Evolutionary conservation across 139 green algal species (phyloP).

Genomic region (Chloropicon primus): DNA sequence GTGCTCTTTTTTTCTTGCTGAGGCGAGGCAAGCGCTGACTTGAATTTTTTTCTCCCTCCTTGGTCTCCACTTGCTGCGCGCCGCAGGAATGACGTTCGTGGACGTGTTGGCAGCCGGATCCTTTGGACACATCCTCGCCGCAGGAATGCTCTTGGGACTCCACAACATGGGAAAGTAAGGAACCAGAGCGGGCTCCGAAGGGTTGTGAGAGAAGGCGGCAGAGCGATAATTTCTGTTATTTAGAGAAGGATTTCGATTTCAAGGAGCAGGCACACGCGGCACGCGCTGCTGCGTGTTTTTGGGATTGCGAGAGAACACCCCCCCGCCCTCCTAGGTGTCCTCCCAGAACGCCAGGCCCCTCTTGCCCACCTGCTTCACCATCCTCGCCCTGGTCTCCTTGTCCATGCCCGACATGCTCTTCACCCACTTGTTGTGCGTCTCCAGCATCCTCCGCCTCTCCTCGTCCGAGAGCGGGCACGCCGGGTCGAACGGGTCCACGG

Average conservation of each 20-base stretch:
- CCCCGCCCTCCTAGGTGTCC: neutral
- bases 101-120: neutral
- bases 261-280: too few relatives aligned
- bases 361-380: neutral
- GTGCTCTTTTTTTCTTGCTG: too few relatives aligned
- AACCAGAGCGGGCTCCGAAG: too few relatives aligned
- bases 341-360: neutral
- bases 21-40: too few relatives aligned
- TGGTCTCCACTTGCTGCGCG: neutral
- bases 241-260: too few relatives aligned
- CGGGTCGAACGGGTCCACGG: neutral
- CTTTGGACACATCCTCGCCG: neutral
- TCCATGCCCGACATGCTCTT: neutral
- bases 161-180: neutral
- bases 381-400: neutral
- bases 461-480: neutral
- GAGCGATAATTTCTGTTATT: too few relatives aligned
- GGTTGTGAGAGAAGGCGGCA: too few relatives aligned
- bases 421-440: neutral
- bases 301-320: too few relatives aligned
- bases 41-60: neutral
- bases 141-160: neutral
- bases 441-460: neutral
- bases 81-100: neutral
- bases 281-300: too few relatives aligned